Evolutionary conservation across 106 monocot genomes (phyloP).

Genomic region (Dendrobium nobile): DNA sequence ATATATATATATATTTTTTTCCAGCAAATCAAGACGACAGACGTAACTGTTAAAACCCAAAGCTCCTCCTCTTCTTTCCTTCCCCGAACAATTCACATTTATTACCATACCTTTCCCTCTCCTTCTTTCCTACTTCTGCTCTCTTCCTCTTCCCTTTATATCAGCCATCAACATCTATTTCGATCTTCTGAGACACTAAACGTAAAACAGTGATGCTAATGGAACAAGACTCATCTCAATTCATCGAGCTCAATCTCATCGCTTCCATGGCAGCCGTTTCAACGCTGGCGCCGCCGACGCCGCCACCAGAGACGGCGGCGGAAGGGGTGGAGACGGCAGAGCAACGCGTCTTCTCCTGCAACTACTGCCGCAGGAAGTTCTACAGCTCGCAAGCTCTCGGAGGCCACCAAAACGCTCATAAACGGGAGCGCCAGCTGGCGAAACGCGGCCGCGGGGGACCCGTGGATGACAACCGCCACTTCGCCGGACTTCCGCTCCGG

Average conservation of each 20-base stretch:
- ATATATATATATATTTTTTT: no score
- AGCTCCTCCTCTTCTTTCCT: not conserved
- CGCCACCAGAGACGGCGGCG: not conserved
- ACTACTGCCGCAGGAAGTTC: conserved; percentile 42
- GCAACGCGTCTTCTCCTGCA: conserved; percentile 28
- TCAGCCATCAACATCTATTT: not conserved
- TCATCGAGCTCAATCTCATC: conserved; percentile 1
- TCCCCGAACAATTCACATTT: not conserved
- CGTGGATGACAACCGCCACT: not conserved
- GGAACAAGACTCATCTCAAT: not conserved
- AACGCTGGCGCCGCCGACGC: not conserved
- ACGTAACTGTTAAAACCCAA: not conserved
- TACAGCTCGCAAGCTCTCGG: conserved; percentile 51
- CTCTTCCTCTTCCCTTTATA: not conserved
- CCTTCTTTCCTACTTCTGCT: not conserved
- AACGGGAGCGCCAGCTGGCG: conserved; percentile 30
- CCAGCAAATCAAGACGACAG: not conserved
- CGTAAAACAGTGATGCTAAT: not conserved
- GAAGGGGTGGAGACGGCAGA: not conserved
- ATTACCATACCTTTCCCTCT: not conserved
- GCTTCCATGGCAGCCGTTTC: not conserved
- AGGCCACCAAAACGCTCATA: conserved; percentile 58
- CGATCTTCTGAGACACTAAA: not conserved
- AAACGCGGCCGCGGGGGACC: conserved; percentile 15
- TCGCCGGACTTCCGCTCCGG: not conserved